Conservation (phyloP, 208 protist species). For the Wallacemonas sp. region DNA sequence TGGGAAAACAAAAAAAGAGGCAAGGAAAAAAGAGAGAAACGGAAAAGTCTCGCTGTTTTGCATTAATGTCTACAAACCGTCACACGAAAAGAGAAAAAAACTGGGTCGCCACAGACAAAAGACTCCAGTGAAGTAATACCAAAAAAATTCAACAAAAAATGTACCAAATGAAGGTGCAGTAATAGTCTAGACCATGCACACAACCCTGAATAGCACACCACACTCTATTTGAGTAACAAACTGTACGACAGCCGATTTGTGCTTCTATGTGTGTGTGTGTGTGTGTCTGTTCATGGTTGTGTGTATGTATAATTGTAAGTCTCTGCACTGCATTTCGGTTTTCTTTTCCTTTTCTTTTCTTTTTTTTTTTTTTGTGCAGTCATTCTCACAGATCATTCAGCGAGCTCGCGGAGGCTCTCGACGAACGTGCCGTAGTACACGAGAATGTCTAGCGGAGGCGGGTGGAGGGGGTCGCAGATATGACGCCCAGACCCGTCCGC, state of each 20-base stretch:
- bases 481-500: not conserved
- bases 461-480: conserved; percentile 15
- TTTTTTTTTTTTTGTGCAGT: not conserved
- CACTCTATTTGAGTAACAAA: no score
- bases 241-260: no score
- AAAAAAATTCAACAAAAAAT: no score
- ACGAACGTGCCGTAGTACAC: conserved; percentile 71
- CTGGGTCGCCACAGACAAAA: no score
- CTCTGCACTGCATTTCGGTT: not conserved
- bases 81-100: no score
- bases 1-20: not conserved
- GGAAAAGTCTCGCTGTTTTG: not conserved
- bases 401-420: conserved; percentile 57
- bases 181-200: no score
- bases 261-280: not conserved
- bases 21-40: conserved; percentile 9
- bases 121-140: no score
- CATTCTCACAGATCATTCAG: not conserved
- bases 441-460: conserved; percentile 65
- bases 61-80: no score
- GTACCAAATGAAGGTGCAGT: no score
- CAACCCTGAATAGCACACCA: no score
- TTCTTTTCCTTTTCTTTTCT: conserved; percentile 9
- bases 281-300: no score
- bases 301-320: conserved; percentile 3